Percentiles rank a stretch among this genome's conserved stretches.
Evolutionary conservation across 1,284 basidiomycete species (phyloP).

Genomic region (Irpex rosettiformis): DNA sequence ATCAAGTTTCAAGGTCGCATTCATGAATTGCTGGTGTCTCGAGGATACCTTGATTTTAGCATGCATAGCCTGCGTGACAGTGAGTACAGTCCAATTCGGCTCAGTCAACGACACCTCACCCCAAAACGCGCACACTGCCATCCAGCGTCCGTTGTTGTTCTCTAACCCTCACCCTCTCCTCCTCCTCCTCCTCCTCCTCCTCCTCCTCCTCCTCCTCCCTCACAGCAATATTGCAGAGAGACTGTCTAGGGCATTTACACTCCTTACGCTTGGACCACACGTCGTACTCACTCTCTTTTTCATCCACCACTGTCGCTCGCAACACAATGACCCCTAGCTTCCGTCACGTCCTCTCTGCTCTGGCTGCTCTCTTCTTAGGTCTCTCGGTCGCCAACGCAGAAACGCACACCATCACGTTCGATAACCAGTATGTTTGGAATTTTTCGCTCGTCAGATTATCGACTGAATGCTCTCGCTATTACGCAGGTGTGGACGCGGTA

Average conservation of each 20-base stretch:
- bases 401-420: slow-evolving; percentile 33
- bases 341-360: slow-evolving; percentile 20
- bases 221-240: not conserved
- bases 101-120: not conserved
- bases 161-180: slow-evolving; percentile 11
- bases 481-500: slow-evolving; percentile 34
- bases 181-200: too few species aligned
- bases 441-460: not conserved
- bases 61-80: not conserved
- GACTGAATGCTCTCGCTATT: not conserved
- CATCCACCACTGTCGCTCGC: slow-evolving; percentile 11
- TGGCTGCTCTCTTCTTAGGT: slow-evolving; percentile 24
- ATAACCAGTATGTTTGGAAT: slow-evolving; percentile 30
- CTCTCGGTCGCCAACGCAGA: slow-evolving; percentile 29
- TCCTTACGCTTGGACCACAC: not conserved
- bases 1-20: too few species aligned
- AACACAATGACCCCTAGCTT: slow-evolving; percentile 29
- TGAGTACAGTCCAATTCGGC: not conserved
- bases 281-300: slow-evolving; percentile 13
- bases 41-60: too few species aligned
- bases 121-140: not conserved
- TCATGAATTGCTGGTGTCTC: too few species aligned
- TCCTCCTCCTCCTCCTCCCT: not conserved
- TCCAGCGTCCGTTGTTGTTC: not conserved
- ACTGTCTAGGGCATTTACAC: slow-evolving; percentile 6